Evolutionary conservation across 1,284 basidiomycete species (phyloP), one percentile per base, ranked within the genome.

Genomic region (Apiotrichum mycotoxinovorans): DNA sequence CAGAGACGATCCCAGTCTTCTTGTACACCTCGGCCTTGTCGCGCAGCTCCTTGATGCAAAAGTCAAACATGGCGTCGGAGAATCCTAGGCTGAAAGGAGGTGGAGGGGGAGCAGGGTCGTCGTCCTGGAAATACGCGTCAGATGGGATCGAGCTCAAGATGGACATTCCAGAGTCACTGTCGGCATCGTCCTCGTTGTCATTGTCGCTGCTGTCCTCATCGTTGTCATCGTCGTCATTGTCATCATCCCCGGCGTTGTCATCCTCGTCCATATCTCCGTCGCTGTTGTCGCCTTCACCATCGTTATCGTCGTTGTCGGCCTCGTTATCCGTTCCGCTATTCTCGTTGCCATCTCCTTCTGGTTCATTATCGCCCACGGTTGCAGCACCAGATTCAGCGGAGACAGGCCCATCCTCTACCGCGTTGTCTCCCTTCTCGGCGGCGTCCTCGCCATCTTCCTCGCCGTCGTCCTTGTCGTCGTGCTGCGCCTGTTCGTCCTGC

Each of bases 21-120:
- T 43, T 35, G 47, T 25, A 52, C 9, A 60, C 14, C 42, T 37
- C n/a, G 23, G 58, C 54, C 51, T 60, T 60, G 34, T 52, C 51
- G 20, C 51, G 58, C 47, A 60, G 54, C 54, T 60, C 58, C 12
- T 27, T 25, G 42, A 60, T 38, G 42, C 34, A 33, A 10, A n/a
- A 60, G 37, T 53, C 54, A 25, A 49, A 60, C 58, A 60, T 60
- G 15, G 17, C 25, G 25, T 60, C 54, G 2, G 50, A 30, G 46
- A 60, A 60, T 11, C 58, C 58, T 5, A 22, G 37, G 26, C 22
- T 18, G 10, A 56, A 27, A 23, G 25, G 35, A n/a, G n/a, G n/a
- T n/a, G n/a, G n/a, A n/a, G n/a, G n/a, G n/a, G n/a, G n/a, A n/a
- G n/a, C n/a, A n/a, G n/a, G n/a, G n/a, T n/a, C n/a, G n/a, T n/a